These are phyloP conservation scores for Daphne laureola DNA, from an alignment of 441 rosid species.

Conservation along the genomic window DNA sequence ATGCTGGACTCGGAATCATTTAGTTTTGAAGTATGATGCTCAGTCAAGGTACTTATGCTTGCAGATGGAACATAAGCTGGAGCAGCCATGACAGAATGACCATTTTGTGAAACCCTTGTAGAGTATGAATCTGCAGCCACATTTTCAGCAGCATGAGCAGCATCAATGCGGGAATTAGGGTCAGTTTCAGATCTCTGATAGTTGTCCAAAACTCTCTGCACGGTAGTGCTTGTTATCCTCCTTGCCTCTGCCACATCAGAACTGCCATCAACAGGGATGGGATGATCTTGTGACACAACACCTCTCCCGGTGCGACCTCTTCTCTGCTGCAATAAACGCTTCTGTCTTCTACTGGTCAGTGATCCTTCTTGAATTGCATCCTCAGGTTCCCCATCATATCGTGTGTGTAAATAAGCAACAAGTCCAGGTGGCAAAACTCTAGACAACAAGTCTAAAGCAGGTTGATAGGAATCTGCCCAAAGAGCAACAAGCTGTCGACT, in stretches of 20 bases:
- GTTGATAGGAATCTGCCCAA: conserved; percentile 99
- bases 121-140: conserved; percentile 34
- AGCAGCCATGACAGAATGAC: conserved; percentile 30
- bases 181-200: conserved; percentile 39
- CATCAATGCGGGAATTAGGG: conserved; percentile 36
- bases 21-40: conserved; percentile 37
- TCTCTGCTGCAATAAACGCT: conserved; percentile 87
- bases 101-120: conserved; percentile 46
- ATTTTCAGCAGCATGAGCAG: conserved; percentile 43
- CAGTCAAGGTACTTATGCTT: conserved; percentile 37
- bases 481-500: conserved; percentile 99
- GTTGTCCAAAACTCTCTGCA: conserved; percentile 41
- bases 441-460: conserved; percentile 82
- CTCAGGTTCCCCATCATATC: conserved; percentile 58
- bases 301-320: conserved; percentile 63
- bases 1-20: conserved; percentile 40
- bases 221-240: conserved; percentile 36
- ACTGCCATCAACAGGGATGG: conserved; percentile 38
- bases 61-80: conserved; percentile 31
- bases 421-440: conserved; percentile 99
- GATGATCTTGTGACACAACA: conserved; percentile 56
- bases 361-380: conserved; percentile 72
- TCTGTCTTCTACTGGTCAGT: conserved; percentile 71
- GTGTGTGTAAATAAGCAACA: conserved; percentile 98
- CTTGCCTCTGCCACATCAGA: conserved; percentile 53